phyloP scores from a whole-genome alignment of 139 green algal species.

The Chlamydomonas applanata region DNA sequence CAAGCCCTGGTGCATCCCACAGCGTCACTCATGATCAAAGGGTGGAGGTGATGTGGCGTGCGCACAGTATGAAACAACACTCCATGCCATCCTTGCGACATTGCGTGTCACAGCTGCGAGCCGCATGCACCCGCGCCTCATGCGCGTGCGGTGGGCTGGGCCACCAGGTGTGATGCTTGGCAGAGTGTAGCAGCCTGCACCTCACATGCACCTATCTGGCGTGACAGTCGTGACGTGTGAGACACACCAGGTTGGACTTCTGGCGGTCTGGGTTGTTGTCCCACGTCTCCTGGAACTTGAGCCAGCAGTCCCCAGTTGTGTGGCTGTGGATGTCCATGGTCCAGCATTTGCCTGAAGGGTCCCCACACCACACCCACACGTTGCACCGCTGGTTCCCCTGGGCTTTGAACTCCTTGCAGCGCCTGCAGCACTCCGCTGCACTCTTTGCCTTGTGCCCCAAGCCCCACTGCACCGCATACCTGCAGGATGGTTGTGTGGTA shows the following conservation, averaged over 20 bases:
- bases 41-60: too few relatives aligned
- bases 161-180: too few relatives aligned
- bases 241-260: not conserved
- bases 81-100: too few relatives aligned
- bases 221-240: too few relatives aligned
- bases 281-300: not conserved
- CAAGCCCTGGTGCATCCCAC: too few relatives aligned
- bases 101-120: too few relatives aligned
- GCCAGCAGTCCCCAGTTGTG: not conserved
- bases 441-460: constrained; percentile 1
- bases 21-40: too few relatives aligned
- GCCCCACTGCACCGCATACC: constrained; percentile 5
- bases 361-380: constrained; percentile 6
- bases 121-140: too few relatives aligned
- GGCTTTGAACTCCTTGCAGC: constrained; percentile 2
- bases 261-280: not conserved
- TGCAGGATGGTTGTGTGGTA: not conserved
- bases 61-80: too few relatives aligned
- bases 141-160: too few relatives aligned
- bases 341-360: not conserved
- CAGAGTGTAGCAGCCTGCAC: too few relatives aligned
- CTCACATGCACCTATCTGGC: too few relatives aligned
- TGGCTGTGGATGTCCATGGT: constrained; percentile 3
- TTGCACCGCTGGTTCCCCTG: not conserved
- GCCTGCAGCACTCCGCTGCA: not conserved